Conservation (phyloP, 129 eudicot species). For the Artemisia annua region DNA sequence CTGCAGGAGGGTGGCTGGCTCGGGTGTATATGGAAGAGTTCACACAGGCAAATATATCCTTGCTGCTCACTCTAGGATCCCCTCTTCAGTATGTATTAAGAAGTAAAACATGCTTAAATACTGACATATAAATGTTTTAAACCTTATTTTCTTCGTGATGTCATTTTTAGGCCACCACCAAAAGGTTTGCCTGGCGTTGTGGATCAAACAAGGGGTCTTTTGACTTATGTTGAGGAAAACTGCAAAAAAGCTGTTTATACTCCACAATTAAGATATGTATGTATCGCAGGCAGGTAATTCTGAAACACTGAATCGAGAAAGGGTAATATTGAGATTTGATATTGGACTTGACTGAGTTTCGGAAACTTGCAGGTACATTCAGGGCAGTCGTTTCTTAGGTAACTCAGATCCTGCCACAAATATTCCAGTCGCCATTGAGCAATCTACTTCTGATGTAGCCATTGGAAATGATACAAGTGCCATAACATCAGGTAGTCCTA, state of each 20-base stretch:
- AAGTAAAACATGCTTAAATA: background rate
- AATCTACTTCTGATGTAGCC: constrained; percentile 42
- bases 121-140: background rate
- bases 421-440: constrained; percentile 35
- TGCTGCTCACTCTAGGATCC: constrained; percentile 84
- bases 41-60: constrained; percentile 53
- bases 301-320: background rate
- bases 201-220: constrained; percentile 95
- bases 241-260: constrained; percentile 85
- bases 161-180: constrained; percentile 72
- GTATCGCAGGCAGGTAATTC: constrained; percentile 87
- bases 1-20: constrained; percentile 98
- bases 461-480: constrained; percentile 35
- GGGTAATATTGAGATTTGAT: background rate
- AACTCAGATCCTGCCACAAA: constrained; percentile 35
- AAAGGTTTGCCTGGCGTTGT: constrained; percentile 87
- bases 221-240: constrained; percentile 75
- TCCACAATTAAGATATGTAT: constrained; percentile 78
- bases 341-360: background rate
- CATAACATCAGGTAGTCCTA: constrained; percentile 40
- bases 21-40: constrained; percentile 84
- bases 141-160: background rate
- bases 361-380: constrained; percentile 55
- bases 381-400: constrained; percentile 67
- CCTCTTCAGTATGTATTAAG: constrained; percentile 72